A percentile compares a stretch with the other conserved stretches of the same genome.
Conservation (phyloP, 768 basidiomycete genomes). For the Tulasnella sp. region DNA sequence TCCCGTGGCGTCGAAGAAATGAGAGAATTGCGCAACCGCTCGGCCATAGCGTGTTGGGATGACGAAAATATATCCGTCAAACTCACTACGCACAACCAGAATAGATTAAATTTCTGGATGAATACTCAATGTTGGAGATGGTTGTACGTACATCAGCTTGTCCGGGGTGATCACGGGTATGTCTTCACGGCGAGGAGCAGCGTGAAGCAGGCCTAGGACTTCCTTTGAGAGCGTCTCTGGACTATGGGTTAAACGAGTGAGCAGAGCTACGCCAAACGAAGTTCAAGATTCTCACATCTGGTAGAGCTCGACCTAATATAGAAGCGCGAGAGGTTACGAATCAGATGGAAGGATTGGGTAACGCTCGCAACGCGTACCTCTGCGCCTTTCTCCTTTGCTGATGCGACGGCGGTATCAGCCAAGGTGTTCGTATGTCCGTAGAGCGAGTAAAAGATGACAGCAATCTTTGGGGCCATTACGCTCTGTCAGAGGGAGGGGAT, state of each 20-base stretch:
- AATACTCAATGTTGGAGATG: not conserved
- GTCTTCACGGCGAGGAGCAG: conserved; percentile 25
- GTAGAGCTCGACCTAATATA: conserved; percentile 23
- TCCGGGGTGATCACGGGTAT: conserved; percentile 28
- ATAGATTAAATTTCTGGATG: not conserved
- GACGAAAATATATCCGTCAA: conserved; percentile 29
- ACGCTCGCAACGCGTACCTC: conserved; percentile 16
- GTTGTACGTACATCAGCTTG: conserved; percentile 21
- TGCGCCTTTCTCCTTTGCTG: conserved; percentile 27
- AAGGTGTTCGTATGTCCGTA: conserved; percentile 26
- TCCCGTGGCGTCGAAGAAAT: conserved; percentile 31
- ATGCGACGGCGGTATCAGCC: conserved; percentile 26
- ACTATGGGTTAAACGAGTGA: conserved; percentile 35
- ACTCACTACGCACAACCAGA: not conserved
- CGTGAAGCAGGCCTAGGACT: conserved; percentile 28
- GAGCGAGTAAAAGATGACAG: conserved; percentile 23
- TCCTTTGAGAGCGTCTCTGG: conserved; percentile 31
- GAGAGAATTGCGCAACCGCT: conserved; percentile 28
- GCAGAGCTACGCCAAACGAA: not conserved
- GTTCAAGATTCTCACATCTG: conserved; percentile 20
- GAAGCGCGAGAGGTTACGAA: not conserved
- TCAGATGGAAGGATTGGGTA: not conserved
- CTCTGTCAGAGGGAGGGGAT: not conserved
- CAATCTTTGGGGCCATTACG: conserved; percentile 15
- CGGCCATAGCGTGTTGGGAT: conserved; percentile 28